These are phyloP conservation scores for Lentinula aciculospora DNA, from an alignment of 768 basidiomycete species.

Conservation along the genomic window DNA sequence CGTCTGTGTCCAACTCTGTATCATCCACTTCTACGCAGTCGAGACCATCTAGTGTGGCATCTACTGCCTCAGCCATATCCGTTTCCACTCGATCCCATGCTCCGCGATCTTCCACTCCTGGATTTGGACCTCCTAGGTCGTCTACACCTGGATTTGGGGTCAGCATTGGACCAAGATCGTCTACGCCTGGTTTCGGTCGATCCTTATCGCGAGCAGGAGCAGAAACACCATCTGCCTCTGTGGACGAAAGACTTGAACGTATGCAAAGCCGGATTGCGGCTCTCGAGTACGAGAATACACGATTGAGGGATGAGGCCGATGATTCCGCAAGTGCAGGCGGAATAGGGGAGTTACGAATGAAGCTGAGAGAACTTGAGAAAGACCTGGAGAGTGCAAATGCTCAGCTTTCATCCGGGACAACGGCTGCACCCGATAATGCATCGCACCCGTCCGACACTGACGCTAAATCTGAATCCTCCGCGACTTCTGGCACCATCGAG, in stretches of 20 bases:
- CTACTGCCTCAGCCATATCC: background rate
- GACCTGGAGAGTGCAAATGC: background rate
- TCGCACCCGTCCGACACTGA: background rate
- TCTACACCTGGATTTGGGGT: constrained; percentile 1
- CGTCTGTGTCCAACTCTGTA: background rate
- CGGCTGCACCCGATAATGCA: background rate
- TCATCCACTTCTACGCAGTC: background rate
- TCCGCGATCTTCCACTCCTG: background rate
- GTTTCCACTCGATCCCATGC: background rate
- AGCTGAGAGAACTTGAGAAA: constrained; percentile 1
- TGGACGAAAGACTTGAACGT: constrained; percentile 22
- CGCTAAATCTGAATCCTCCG: background rate
- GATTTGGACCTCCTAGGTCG: constrained; percentile 5
- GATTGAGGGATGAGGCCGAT: constrained; percentile 26
- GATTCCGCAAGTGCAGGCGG: constrained; percentile 3
- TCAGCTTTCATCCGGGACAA: background rate
- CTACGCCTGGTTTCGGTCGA: constrained; percentile 1
- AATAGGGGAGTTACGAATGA: constrained; percentile 8
- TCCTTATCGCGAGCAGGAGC: background rate
- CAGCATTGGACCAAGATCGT: background rate
- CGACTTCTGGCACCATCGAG: background rate
- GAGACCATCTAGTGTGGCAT: constrained; percentile 5
- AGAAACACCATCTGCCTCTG: background rate
- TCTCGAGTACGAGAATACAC: constrained; percentile 66
- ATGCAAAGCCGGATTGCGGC: constrained; percentile 50